Percentiles rank a stretch among this genome's conserved stretches.
phyloP scores from a whole-genome alignment of 140 eudicot genomes.

The Oenanthe javanica region DNA sequence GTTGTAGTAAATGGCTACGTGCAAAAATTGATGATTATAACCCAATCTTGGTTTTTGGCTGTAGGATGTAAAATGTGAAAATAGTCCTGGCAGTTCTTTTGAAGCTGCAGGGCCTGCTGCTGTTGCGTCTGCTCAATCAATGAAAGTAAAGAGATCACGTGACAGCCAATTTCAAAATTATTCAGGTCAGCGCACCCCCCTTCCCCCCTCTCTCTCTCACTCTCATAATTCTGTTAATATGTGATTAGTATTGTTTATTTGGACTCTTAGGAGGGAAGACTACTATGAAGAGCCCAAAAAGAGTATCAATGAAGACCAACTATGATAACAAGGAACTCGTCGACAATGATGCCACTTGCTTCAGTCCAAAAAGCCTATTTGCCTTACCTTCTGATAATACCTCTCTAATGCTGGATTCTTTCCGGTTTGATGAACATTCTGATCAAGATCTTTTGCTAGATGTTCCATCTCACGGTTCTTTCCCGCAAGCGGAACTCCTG shows the following conservation, averaged over 20 bases:
- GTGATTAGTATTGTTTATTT: background rate
- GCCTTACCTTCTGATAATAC: conserved; percentile 58
- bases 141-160: conserved; percentile 42
- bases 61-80: conserved; percentile 44
- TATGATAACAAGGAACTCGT: conserved; percentile 44
- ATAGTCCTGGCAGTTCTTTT: conserved; percentile 30
- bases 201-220: too few relatives aligned
- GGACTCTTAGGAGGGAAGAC: conserved; percentile 45
- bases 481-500: conserved; percentile 96
- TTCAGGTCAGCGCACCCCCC: conserved; percentile 37
- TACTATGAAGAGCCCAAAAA: conserved; percentile 55
- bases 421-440: conserved; percentile 41
- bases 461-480: conserved; percentile 77
- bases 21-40: conserved; percentile 9
- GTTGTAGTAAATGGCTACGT: background rate
- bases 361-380: conserved; percentile 66
- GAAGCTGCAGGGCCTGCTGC: conserved; percentile 33
- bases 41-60: conserved; percentile 10
- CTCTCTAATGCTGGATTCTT: conserved; percentile 56
- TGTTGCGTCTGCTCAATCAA: conserved; percentile 38
- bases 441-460: conserved; percentile 81
- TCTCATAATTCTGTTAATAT: background rate
- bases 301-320: conserved; percentile 41
- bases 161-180: conserved; percentile 44
- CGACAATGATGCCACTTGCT: conserved; percentile 56